Percentiles rank a stretch among this genome's conserved stretches.
These are phyloP conservation scores for Suillus luteus DNA, from an alignment of 768 basidiomycete genomes.

Conservation along the genomic window DNA sequence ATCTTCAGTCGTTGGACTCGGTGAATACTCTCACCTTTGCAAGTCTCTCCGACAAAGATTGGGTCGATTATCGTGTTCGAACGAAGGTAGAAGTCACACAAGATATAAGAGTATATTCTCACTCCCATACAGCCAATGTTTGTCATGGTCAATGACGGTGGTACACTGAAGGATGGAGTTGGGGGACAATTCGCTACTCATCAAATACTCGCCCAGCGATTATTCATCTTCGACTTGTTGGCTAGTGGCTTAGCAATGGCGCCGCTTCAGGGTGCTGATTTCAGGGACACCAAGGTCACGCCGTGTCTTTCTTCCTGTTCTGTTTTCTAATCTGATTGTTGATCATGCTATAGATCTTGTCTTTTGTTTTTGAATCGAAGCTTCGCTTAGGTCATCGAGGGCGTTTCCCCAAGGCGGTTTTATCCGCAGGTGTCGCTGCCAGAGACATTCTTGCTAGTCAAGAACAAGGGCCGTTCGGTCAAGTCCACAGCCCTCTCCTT, in stretches of 20 bases:
- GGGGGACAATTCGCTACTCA: slow-evolving; percentile 20
- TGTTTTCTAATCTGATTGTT: slow-evolving; percentile 1
- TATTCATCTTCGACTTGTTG: slow-evolving; percentile 51
- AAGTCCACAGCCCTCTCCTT: not conserved
- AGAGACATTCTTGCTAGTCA: slow-evolving; percentile 19
- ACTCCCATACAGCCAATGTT: slow-evolving; percentile 60
- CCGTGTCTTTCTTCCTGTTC: not conserved
- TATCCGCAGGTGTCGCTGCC: slow-evolving; percentile 14
- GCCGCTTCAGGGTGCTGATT: slow-evolving; percentile 54
- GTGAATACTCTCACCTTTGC: slow-evolving; percentile 50
- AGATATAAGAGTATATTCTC: not conserved
- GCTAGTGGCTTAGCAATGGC: slow-evolving; percentile 52
- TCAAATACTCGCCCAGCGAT: slow-evolving; percentile 47
- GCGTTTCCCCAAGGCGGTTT: slow-evolving; percentile 18
- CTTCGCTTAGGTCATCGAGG: slow-evolving; percentile 22
- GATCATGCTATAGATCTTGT: slow-evolving; percentile 46
- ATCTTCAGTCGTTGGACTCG: slow-evolving; percentile 42
- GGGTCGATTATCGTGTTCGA: slow-evolving; percentile 45
- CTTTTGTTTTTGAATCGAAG: slow-evolving; percentile 56
- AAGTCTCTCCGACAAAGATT: slow-evolving; percentile 46
- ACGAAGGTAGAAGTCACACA: slow-evolving; percentile 39
- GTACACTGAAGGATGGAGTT: slow-evolving; percentile 19
- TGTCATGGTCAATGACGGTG: slow-evolving; percentile 58
- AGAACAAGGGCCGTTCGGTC: not conserved
- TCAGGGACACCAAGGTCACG: slow-evolving; percentile 62